phyloP scores from a whole-genome alignment of 192 early-diverging fungal genomes.

The Podila minutissima region DNA sequence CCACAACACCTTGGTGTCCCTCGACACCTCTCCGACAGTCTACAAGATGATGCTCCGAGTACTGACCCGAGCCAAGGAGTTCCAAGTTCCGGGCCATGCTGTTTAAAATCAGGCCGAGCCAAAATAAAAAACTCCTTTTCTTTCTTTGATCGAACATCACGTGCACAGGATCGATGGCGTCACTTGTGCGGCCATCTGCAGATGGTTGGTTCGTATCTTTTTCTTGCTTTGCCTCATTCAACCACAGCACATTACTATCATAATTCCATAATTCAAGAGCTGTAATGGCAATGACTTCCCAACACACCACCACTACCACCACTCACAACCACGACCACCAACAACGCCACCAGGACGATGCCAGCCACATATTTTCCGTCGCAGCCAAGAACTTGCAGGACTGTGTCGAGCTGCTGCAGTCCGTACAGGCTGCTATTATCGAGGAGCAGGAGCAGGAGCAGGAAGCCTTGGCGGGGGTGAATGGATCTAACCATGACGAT shows the following conservation, averaged over 20 bases:
- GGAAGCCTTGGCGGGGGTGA: neutral
- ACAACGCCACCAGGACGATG: neutral
- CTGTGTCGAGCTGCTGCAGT: constrained; percentile 26
- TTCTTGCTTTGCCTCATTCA: neutral
- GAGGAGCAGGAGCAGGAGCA: constrained; percentile 13
- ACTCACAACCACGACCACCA: too few relatives aligned
- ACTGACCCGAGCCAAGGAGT: constrained; percentile 74
- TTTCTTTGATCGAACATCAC: too few relatives aligned
- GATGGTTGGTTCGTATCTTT: too few relatives aligned
- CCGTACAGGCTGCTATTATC: constrained; percentile 25
- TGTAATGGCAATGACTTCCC: too few relatives aligned
- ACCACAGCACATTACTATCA: neutral
- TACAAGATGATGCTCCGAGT: constrained; percentile 79
- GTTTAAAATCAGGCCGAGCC: neutral
- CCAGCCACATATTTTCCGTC: constrained; percentile 4
- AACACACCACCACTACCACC: too few relatives aligned
- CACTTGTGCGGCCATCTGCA: too few relatives aligned
- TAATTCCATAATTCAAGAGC: neutral
- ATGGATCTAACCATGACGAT: neutral
- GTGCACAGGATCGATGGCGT: too few relatives aligned
- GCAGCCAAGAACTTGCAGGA: constrained; percentile 31
- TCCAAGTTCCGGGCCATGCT: constrained; percentile 70
- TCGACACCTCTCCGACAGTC: constrained; percentile 86
- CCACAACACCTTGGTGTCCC: constrained; percentile 86
- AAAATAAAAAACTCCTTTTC: neutral